A percentile compares a stretch with the other conserved stretches of the same genome.
Conservation (phyloP, 2,329 filamentous ascomycete genomes). For the Fusarium anguioides region DNA sequence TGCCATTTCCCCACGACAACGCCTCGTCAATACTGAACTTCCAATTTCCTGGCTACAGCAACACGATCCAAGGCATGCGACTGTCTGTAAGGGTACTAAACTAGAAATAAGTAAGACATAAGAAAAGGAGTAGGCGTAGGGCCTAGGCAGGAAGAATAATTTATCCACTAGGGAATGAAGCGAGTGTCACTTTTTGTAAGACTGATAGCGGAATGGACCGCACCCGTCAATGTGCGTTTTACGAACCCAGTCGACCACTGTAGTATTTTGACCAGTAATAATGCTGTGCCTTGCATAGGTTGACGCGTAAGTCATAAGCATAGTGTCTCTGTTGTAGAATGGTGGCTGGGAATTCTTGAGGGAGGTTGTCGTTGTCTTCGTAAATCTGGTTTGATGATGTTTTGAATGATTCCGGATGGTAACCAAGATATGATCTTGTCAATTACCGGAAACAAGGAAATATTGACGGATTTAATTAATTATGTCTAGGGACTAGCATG, state of each 20-base stretch:
- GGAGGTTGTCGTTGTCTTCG: background rate
- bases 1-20: background rate
- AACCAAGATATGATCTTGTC: background rate
- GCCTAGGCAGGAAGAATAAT: background rate
- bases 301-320: background rate
- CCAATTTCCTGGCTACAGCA: background rate
- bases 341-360: background rate
- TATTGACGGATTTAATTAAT: background rate
- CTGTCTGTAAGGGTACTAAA: background rate
- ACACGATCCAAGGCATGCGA: background rate
- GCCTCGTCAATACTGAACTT: no score
- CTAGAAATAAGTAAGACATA: background rate
- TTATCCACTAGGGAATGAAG: background rate
- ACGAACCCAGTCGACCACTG: background rate
- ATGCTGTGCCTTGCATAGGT: background rate
- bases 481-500: background rate
- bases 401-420: background rate
- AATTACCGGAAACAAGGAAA: background rate
- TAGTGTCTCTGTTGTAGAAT: background rate
- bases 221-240: background rate
- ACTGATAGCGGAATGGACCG: slow-evolving; percentile 4
- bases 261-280: background rate
- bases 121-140: background rate
- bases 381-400: background rate
- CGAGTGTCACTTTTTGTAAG: background rate